phyloP scores from a whole-genome alignment of 2,329 filamentous ascomycete species.

The Rasamsonia emersonii region DNA sequence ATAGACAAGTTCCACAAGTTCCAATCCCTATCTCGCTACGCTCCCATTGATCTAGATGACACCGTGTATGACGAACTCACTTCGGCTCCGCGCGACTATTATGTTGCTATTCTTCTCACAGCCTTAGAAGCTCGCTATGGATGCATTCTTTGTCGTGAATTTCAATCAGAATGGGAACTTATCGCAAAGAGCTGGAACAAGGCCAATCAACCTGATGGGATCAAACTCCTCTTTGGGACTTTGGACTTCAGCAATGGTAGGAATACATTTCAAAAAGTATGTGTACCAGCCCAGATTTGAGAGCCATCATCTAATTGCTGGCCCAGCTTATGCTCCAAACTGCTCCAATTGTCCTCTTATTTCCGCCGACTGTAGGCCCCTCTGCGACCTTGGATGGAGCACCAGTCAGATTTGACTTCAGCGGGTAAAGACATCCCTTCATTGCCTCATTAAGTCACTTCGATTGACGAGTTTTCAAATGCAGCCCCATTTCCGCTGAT shows the following conservation, averaged over 20 bases:
- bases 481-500: constrained; percentile 67
- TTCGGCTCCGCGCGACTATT: constrained; percentile 71
- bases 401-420: constrained; percentile 78
- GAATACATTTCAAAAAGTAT: constrained; percentile 76
- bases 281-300: constrained; percentile 14
- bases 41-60: constrained; percentile 72
- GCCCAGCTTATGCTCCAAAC: constrained; percentile 85
- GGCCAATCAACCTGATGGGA: constrained; percentile 55
- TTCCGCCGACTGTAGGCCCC: constrained; percentile 74
- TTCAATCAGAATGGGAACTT: constrained; percentile 90
- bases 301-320: constrained; percentile 9
- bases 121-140: constrained; percentile 75
- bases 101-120: constrained; percentile 72
- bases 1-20: constrained; percentile 63
- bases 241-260: constrained; percentile 84
- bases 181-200: constrained; percentile 78
- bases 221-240: constrained; percentile 65
- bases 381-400: constrained; percentile 61
- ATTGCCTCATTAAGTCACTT: constrained; percentile 5
- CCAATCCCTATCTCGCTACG: constrained; percentile 57
- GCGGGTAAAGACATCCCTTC: constrained; percentile 50
- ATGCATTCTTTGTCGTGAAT: constrained; percentile 78
- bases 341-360: constrained; percentile 80
- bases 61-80: constrained; percentile 67
- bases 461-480: constrained; percentile 5